A percentile compares a stretch with the other conserved stretches of the same genome.
These are phyloP conservation scores for Stentor roeselii DNA, from an alignment of 73 alveolate species.

Conservation along the genomic window DNA sequence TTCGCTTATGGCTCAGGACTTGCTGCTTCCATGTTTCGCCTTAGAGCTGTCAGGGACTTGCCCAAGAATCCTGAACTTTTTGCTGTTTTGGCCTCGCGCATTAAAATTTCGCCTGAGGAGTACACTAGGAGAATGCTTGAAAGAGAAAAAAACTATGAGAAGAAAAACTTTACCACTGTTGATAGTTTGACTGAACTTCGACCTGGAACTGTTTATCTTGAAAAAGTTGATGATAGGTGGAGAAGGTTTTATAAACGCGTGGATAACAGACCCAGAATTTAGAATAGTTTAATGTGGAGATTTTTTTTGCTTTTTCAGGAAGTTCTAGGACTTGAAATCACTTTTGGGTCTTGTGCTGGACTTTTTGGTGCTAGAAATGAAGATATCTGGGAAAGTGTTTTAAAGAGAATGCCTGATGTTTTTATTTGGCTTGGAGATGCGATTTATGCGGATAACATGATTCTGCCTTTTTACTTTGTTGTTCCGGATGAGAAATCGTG, in stretches of 20 bases:
- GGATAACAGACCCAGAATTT: neutral
- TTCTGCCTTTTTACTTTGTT: conserved; percentile 15
- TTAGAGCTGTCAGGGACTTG: conserved; percentile 28
- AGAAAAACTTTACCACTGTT: conserved; percentile 55
- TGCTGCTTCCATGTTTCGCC: conserved; percentile 88
- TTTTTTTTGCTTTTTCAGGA: too few species aligned
- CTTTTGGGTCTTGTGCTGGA: conserved; percentile 18
- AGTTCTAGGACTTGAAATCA: conserved; percentile 1
- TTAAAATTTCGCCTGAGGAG: conserved; percentile 65
- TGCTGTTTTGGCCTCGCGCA: conserved; percentile 62
- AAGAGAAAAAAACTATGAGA: conserved; percentile 73
- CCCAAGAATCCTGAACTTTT: conserved; percentile 46
- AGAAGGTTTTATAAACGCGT: conserved; percentile 49
- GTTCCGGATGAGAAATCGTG: conserved; percentile 30
- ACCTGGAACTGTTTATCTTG: conserved; percentile 82
- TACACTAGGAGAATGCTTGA: conserved; percentile 71
- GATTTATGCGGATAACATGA: conserved; percentile 43
- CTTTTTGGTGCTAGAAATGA: conserved; percentile 14
- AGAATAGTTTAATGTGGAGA: neutral
- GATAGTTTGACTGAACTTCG: conserved; percentile 67
- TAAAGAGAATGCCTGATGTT: neutral
- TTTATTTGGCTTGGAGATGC: conserved; percentile 52
- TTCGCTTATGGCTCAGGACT: conserved; percentile 98
- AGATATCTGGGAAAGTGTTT: conserved; percentile 1
- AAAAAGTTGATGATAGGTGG: conserved; percentile 82